Base-by-base conservation (phyloP, 495 filamentous ascomycete species). In the Penicillium malachiteum region DNA sequence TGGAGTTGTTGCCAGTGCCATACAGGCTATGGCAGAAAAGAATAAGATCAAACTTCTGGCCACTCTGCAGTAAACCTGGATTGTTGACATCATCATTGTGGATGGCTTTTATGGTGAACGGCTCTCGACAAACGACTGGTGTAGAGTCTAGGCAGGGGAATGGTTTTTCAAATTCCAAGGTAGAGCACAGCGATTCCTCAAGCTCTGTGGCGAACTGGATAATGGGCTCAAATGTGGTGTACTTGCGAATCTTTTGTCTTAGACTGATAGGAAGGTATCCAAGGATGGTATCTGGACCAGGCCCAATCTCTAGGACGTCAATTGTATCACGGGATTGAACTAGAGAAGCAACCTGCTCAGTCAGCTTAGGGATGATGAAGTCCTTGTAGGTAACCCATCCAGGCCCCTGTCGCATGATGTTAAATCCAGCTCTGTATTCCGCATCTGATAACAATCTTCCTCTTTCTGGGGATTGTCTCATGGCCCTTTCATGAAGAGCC, bases 1-100 rank as follows among this genome's bases (percentile, higher is more conserved):
- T 70, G 42, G 50, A 59, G 63, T 81, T 79, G 33, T 74, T 73
- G 9, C 78, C 74, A 79, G 86, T 79, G 65, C 81, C 79, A 58
- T 87, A 84, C 78, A 85, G 80, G 70, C 83, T 83, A 69, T 86
- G 83, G 64, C 81, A 85, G 67, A 86, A 83, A 49, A 86, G 64
- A 52, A 87, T 67, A 58, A 84, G 52, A 63, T 87, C 76, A 66
- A 73, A 85, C 60, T 72, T 79, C 54, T 76, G 64, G n/a, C 41
- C 9, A 1, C 12, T 13, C 7, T 0, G 2, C 21, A 26, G 21
- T 26, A 26, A 26, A 26, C 21, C 21, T 26, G 21, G 21, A 26
- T 26, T 26, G 21, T 26, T 4, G 4, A 26, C 21, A 26, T 26
- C 21, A 26, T 26, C 21, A 4, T 4, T 4, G 48, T 21, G 48